phyloP scores from a whole-genome alignment of 169 alveolate species.

The Nephromyces sp. region DNA sequence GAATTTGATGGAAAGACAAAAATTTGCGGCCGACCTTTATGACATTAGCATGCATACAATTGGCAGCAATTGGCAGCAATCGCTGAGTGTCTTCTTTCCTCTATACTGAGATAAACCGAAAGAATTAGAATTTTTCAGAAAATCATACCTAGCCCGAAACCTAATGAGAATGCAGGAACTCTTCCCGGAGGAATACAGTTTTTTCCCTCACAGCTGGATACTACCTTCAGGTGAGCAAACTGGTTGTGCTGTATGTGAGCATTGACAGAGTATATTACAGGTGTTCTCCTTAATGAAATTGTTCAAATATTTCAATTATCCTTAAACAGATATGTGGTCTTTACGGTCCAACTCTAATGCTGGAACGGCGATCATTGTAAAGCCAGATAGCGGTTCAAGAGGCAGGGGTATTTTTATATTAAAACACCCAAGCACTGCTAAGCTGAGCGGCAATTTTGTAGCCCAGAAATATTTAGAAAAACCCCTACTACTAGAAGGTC shows the following conservation, averaged over 20 bases:
- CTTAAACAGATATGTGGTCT: too few species aligned
- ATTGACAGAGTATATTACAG: not conserved
- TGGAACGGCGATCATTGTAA: conserved; percentile 69
- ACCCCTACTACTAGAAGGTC: conserved; percentile 80
- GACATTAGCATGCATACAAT: too few species aligned
- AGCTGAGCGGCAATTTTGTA: conserved; percentile 57
- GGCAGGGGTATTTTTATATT: conserved; percentile 75
- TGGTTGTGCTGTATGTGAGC: not conserved
- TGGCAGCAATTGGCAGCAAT: too few species aligned
- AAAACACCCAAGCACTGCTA: conserved; percentile 46
- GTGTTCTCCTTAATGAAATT: not conserved
- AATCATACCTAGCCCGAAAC: conserved; percentile 70
- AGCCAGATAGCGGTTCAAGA: conserved; percentile 79
- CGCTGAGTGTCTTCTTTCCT: too few species aligned
- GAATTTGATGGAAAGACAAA: too few species aligned
- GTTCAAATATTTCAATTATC: conserved; percentile 11
- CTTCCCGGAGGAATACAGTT: conserved; percentile 68
- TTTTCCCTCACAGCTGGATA: conserved; percentile 83
- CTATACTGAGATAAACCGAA: too few species aligned
- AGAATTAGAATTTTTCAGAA: too few species aligned
- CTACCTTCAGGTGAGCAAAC: conserved; percentile 52
- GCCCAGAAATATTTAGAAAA: conserved; percentile 70
- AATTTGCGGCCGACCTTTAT: too few species aligned
- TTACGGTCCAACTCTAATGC: conserved; percentile 8
- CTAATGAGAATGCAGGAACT: conserved; percentile 63